Conservation (phyloP, 2,329 filamentous ascomycete genomes). For the Aspergillus udagawae region DNA sequence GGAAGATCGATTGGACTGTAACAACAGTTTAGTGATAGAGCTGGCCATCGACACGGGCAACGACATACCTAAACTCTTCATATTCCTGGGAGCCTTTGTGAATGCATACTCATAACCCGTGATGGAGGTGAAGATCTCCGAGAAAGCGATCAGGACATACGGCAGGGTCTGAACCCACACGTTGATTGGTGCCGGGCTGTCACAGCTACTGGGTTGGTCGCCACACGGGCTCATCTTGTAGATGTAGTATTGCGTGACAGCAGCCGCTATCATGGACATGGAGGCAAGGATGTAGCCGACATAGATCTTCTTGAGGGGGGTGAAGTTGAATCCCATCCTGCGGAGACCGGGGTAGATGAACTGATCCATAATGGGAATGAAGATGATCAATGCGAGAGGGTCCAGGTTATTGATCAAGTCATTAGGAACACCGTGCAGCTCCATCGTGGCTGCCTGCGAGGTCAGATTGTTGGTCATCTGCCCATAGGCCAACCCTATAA, state of each 20-base stretch:
- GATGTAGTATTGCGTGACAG: conserved; percentile 47
- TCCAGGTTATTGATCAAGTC: conserved; percentile 53
- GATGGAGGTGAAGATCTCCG: conserved; percentile 55
- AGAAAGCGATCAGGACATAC: conserved; percentile 52
- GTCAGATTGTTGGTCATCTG: conserved; percentile 54
- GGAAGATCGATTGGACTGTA: conserved; percentile 58
- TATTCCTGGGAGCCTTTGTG: conserved; percentile 72
- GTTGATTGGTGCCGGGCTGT: conserved; percentile 54
- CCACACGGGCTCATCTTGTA: conserved; percentile 63
- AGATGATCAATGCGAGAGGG: conserved; percentile 50
- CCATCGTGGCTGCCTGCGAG: conserved; percentile 53
- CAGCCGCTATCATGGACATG: conserved; percentile 48
- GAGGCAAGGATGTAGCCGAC: conserved; percentile 48
- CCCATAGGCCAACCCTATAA: conserved; percentile 44
- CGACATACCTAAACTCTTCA: conserved; percentile 64
- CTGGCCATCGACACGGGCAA: conserved; percentile 60
- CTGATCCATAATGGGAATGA: conserved; percentile 52
- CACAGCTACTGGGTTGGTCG: conserved; percentile 48
- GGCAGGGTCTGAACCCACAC: conserved; percentile 54
- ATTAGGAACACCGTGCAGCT: conserved; percentile 50
- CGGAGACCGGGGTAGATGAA: conserved; percentile 50
- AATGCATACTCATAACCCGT: conserved; percentile 70
- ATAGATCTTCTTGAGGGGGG: conserved; percentile 52
- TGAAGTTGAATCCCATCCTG: conserved; percentile 45
- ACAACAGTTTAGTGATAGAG: conserved; percentile 44